Conservation (phyloP, 2,329 filamentous ascomycete genomes). For the Fusarium algeriense region DNA sequence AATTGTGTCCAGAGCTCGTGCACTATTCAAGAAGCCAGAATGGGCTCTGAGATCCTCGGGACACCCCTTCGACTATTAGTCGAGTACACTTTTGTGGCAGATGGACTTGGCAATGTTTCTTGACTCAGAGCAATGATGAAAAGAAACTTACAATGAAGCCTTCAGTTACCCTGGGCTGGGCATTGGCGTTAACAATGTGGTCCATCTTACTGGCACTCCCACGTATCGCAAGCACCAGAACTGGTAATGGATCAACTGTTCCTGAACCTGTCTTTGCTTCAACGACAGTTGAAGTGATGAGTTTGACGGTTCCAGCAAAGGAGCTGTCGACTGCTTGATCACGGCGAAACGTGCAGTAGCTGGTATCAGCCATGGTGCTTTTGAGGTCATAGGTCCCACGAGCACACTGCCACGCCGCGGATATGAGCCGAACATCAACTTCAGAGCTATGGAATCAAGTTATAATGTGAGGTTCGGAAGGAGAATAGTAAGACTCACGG, state of each 20-base stretch:
- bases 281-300: conserved; percentile 32
- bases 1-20: conserved; percentile 21
- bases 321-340: conserved; percentile 22
- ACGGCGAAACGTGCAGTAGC: conserved; percentile 21
- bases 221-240: conserved; percentile 38
- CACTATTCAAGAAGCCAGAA: conserved; percentile 37
- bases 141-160: conserved; percentile 36
- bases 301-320: conserved; percentile 30
- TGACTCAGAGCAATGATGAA: background rate
- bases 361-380: conserved; percentile 13
- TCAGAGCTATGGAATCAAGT: conserved; percentile 16
- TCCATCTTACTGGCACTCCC: conserved; percentile 44
- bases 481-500: conserved; percentile 6
- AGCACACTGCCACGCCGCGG: conserved; percentile 39
- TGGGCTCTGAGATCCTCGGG: conserved; percentile 26
- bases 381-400: conserved; percentile 25
- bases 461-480: background rate
- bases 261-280: background rate
- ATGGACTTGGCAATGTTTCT: background rate
- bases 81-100: background rate
- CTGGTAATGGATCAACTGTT: conserved; percentile 17
- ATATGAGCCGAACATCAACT: conserved; percentile 33
- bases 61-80: conserved; percentile 6
- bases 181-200: conserved; percentile 39
- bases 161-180: conserved; percentile 4